Evolutionary conservation across 1,284 basidiomycete species (phyloP), one percentile per base, ranked within the genome.

Genomic region (Trametes sp.): DNA sequence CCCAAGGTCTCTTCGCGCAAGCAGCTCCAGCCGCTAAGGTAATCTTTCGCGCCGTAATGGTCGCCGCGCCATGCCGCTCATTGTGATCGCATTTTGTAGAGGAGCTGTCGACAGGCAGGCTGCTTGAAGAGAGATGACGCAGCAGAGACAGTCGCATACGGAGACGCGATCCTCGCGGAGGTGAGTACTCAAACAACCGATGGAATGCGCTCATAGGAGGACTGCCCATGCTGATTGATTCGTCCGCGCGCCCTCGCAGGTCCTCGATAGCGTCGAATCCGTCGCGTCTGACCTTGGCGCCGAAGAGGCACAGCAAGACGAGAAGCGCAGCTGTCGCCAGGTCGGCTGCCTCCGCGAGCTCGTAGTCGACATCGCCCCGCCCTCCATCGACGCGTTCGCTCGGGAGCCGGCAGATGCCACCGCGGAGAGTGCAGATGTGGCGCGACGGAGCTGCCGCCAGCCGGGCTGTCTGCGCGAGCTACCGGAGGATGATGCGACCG

Each of bases 401-500:
- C 42, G 42, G 4, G 42, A 21, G 9, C 42, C 21, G 9, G 21
- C 21, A 26, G 23, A 23, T n/a, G n/a, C n/a, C n/a, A n/a, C n/a
- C 9, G 21, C 44, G 21, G 44, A 45, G 23, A 24, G 23, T 45
- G 3, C 35, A 13, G 16, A 6, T 8, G 4, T 19, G 38, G 38
- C 19, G 19, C 38, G 38, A n/a, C 45, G 45, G 13, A 48, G 45
- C 28, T 48, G 45, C 24, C 45, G 45, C 14, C 45, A 48, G 24
- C 45, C 28, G 14, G 45, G 45, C 26, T 48, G 45, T 26, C 26
- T 48, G 10, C 45, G 45, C 28, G 45, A 48, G 54, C 63, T 26
- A n/a, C n/a, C n/a, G 54, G 59, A 46, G 49, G 63, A 54, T 3
- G 50, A 11, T 9, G 38, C 14, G 16, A n/a, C n/a, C n/a, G n/a